Percentiles rank a stretch among this genome's conserved stretches.
These are phyloP conservation scores for Magnaporthales sp. DNA, from an alignment of 2,329 filamentous ascomycete genomes.

Conservation along the genomic window DNA sequence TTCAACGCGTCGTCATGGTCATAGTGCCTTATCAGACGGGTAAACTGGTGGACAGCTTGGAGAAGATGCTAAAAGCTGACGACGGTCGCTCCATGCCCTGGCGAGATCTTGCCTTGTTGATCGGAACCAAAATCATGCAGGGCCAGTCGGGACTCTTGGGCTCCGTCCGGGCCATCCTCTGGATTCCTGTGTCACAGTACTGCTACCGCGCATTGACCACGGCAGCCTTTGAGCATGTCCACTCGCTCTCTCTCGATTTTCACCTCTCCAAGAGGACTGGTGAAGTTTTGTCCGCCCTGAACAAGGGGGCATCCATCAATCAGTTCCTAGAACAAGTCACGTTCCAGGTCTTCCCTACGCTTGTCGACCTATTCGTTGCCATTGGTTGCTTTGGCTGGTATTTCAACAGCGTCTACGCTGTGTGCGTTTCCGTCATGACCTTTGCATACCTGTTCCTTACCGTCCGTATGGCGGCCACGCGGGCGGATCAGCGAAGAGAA, in stretches of 20 bases:
- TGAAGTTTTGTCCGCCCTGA: constrained; percentile 88
- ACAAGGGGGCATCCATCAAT: constrained; percentile 94
- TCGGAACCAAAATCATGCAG: constrained; percentile 73
- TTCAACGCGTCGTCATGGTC: constrained; percentile 79
- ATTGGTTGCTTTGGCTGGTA: constrained; percentile 69
- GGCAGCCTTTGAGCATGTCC: constrained; percentile 94
- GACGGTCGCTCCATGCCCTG: constrained; percentile 50
- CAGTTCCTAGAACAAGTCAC: constrained; percentile 94
- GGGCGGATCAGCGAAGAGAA: constrained; percentile 80
- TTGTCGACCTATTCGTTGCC: constrained; percentile 79
- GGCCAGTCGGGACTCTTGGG: constrained; percentile 83
- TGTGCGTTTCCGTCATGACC: constrained; percentile 82
- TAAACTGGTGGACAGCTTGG: constrained; percentile 54
- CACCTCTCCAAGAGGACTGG: constrained; percentile 95
- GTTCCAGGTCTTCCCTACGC: constrained; percentile 91
- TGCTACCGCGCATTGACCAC: constrained; percentile 92
- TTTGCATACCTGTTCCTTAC: constrained; percentile 97
- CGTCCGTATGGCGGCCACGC: constrained; percentile 88
- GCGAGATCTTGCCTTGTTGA: constrained; percentile 66
- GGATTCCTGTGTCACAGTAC: constrained; percentile 96
- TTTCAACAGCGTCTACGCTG: constrained; percentile 84
- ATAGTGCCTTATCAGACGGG: constrained; percentile 78
- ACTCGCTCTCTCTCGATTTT: constrained; percentile 90
- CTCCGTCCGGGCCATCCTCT: constrained; percentile 72
- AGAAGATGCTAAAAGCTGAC: constrained; percentile 42